Evolutionary conservation across 495 filamentous ascomycete genomes (phyloP), one percentile per base, ranked within the genome.

Genomic region (Penicillium paxilli): DNA sequence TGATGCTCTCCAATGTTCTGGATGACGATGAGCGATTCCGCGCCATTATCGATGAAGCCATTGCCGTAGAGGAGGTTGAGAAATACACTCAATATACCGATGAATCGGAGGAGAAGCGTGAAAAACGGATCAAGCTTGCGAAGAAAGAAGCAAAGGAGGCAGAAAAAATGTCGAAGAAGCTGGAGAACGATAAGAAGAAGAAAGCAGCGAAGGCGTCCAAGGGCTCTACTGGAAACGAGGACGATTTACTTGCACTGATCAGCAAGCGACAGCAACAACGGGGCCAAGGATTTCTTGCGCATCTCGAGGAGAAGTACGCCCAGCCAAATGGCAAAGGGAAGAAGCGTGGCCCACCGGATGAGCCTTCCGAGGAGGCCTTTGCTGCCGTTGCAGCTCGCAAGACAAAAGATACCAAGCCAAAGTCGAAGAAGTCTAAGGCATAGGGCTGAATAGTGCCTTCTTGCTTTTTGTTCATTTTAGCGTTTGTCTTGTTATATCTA

Each of bases 21-120:
- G 88, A 93, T 51, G 94, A 98, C 53, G 94, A 98, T 50, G 86
- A 87, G 45, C 80, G 94, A 21, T 96, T 96, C 68, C 81, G 88
- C 7, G 71, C 54, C 5, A 88, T 92, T 24, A 90, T 98, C 49
- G 85, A 96, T 61, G 72, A 82, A 41, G 95, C 88, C n/a, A 92
- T 98, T 63, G 75, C 75, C 37, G 76, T 69, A 4, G 83, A 80
- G 0, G 79, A 87, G 32, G 87, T 91, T 4, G 65, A 87, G 55
- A 70, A 68, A 2, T 92, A 84, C 67, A 72, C 79, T 20, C 76
- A 80, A 17, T 98, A 93, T 66, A 80, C 79, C 4, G 74, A 87
- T 11, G 91, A 96, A 72, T 78, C 80, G 10, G 82, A 84, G 61
- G 83, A 76, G 52, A 79, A 86, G 38, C 80, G 80, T 55, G 74